Evolutionary conservation across 2,329 filamentous ascomycete genomes (phyloP).

Genomic region (Colletotrichum siamense): DNA sequence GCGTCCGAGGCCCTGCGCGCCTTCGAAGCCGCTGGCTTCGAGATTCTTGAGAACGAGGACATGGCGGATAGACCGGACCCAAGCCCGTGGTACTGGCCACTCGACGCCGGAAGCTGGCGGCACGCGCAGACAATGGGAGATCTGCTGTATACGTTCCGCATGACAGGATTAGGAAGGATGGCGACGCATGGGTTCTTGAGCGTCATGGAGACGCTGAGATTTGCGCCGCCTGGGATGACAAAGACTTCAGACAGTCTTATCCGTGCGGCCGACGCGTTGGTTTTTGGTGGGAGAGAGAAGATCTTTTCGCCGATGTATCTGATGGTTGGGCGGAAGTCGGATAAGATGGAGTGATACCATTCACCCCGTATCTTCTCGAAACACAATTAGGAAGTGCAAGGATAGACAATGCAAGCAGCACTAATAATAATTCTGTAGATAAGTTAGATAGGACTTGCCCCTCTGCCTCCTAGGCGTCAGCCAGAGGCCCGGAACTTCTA

Average conservation of each 20-base stretch:
- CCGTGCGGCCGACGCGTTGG: conserved; percentile 77
- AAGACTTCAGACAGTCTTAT: conserved; percentile 88
- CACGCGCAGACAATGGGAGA: conserved; percentile 79
- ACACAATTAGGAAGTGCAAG: conserved; percentile 27
- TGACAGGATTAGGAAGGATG: conserved; percentile 80
- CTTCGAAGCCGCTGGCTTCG: conserved; percentile 87
- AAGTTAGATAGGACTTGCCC: fast-evolving
- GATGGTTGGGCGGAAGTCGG: conserved; percentile 85
- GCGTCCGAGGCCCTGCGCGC: conserved; percentile 81
- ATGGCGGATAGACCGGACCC: conserved; percentile 77
- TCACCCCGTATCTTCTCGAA: fast-evolving
- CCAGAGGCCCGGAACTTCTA: not conserved
- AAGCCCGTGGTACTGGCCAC: conserved; percentile 89
- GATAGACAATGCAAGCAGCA: not conserved
- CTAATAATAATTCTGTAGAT: fast-evolving
- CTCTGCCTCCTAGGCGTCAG: not conserved
- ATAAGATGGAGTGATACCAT: conserved; percentile 25
- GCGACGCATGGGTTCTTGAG: conserved; percentile 77
- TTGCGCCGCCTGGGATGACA: conserved; percentile 80
- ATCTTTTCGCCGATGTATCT: conserved; percentile 96
- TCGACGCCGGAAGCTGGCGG: conserved; percentile 75
- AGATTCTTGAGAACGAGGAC: conserved; percentile 84
- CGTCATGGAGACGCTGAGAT: conserved; percentile 69
- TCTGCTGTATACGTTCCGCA: conserved; percentile 77
- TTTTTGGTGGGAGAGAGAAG: conserved; percentile 81